phyloP scores from a whole-genome alignment of 495 filamentous ascomycete species.

The Neurospora cerealis region DNA sequence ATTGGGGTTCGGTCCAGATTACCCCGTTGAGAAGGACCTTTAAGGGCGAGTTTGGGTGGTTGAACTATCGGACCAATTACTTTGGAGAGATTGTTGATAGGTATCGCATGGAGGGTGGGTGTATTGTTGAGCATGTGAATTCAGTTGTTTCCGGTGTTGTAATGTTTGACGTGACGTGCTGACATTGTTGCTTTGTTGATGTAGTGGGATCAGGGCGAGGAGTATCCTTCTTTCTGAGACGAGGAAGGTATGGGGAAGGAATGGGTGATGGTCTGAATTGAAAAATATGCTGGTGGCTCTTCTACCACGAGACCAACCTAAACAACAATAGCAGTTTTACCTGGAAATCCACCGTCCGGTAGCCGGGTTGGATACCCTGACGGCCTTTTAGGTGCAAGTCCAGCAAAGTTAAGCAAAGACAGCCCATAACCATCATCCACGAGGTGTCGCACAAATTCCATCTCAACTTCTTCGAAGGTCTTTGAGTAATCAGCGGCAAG shows the following conservation, averaged over 20 bases:
- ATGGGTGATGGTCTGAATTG: neutral
- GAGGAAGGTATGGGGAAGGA: neutral
- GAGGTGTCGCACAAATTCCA: too few relatives aligned
- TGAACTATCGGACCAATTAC: constrained; percentile 13
- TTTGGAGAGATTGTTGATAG: constrained; percentile 19
- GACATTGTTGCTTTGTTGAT: neutral
- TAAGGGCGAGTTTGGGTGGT: constrained; percentile 17
- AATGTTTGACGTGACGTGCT: neutral
- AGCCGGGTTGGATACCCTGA: too few relatives aligned
- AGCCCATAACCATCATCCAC: too few relatives aligned
- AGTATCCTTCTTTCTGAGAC: neutral
- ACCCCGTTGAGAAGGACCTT: constrained; percentile 13
- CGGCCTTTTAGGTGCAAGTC: too few relatives aligned
- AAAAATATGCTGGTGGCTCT: too few relatives aligned
- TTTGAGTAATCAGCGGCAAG: too few relatives aligned
- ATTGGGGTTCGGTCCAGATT: constrained; percentile 14
- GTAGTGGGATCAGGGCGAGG: neutral
- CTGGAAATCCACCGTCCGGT: too few relatives aligned
- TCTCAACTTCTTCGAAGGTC: too few relatives aligned
- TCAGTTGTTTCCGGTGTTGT: neutral
- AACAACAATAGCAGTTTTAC: too few relatives aligned
- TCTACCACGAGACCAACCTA: too few relatives aligned
- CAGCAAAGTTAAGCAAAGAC: too few relatives aligned
- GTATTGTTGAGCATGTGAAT: constrained; percentile 26
- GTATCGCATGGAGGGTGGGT: constrained; percentile 18